These are phyloP conservation scores for Gnomoniopsis sp. DNA, from an alignment of 2,329 filamentous ascomycete genomes.

Conservation along the genomic window DNA sequence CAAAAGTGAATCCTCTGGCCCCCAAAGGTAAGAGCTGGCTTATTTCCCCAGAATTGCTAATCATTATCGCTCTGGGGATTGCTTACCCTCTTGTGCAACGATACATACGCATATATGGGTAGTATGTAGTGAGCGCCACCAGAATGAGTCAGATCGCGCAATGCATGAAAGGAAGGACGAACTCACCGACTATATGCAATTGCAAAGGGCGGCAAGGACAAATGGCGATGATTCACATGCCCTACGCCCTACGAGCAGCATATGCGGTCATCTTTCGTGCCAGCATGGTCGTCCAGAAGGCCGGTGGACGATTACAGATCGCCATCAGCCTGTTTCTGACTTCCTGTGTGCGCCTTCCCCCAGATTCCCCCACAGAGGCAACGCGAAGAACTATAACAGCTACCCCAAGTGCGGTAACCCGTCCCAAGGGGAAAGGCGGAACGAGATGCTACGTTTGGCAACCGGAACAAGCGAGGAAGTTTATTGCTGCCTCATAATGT, in stretches of 20 bases:
- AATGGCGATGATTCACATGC: conserved; percentile 4
- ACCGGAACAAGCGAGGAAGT: background rate
- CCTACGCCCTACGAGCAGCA: background rate
- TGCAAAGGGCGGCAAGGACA: background rate
- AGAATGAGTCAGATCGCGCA: conserved; percentile 12
- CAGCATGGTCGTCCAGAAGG: no score
- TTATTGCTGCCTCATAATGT: background rate
- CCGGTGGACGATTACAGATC: background rate
- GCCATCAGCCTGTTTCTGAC: background rate
- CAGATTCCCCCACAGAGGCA: no score
- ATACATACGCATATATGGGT: background rate
- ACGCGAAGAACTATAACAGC: no score
- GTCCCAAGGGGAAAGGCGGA: background rate
- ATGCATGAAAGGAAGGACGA: background rate
- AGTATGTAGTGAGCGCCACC: background rate
- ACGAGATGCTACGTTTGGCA: conserved; percentile 3
- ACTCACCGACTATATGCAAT: conserved; percentile 17
- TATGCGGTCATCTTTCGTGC: background rate
- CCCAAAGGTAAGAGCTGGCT: background rate
- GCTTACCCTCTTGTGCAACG: conserved; percentile 4
- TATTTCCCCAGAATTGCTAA: conserved; percentile 1
- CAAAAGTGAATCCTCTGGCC: background rate
- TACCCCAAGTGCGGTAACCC: background rate
- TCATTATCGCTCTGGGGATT: background rate
- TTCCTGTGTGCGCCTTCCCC: background rate